Evolutionary conservation across 192 early-diverging fungal species (phyloP), one percentile per base, ranked within the genome.

Genomic region (Rhizophlyctis rosea): DNA sequence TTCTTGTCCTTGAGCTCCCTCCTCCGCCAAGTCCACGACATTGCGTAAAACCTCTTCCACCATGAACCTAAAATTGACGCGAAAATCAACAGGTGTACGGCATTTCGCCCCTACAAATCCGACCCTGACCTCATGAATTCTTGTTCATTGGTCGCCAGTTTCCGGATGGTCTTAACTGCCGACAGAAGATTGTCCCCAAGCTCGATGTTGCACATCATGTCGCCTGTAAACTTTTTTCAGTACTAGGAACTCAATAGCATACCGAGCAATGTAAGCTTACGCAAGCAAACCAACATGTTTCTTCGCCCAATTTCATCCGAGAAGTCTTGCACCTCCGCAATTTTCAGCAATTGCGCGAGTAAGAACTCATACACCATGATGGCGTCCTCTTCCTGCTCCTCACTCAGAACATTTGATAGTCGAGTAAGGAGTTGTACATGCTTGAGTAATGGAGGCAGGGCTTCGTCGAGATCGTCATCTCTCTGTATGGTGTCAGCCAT

Each of bases 241-340:
- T 31, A 66, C 23, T 51, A 16, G 21, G n/a, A n/a, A n/a, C n/a
- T n/a, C n/a, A n/a, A n/a, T n/a, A n/a, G 21, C 35, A 44, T 16
- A 68, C 14, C 39, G 18, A 47, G 32, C 36, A 21, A 48, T 4
- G 24, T 4, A 16, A 21, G 70, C 77, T 69, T 80, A 88, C 92
- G 86, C 60, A 93, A 72, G 53, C 87, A 70, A 28, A 76, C 81
- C 68, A 88, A 83, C 78, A 96, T 87, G 68, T 85, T 75, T 23
- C 91, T 84, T 32, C 93, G 81, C 3, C 92, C 92, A 56, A 90
- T 80, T 80, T 96, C 94, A 70, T 96, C 94, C 27, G 86, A 84
- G 63, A 92, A 96, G 47, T 94, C 92, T 16, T 89, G 76, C 36
- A 82, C 72, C 56, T 80, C 82, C 21, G 87, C 90, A 28, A 93